Evolutionary conservation across 2,329 filamentous ascomycete species (phyloP), one percentile per base, ranked within the genome.

Genomic region (Diatrype stigma): DNA sequence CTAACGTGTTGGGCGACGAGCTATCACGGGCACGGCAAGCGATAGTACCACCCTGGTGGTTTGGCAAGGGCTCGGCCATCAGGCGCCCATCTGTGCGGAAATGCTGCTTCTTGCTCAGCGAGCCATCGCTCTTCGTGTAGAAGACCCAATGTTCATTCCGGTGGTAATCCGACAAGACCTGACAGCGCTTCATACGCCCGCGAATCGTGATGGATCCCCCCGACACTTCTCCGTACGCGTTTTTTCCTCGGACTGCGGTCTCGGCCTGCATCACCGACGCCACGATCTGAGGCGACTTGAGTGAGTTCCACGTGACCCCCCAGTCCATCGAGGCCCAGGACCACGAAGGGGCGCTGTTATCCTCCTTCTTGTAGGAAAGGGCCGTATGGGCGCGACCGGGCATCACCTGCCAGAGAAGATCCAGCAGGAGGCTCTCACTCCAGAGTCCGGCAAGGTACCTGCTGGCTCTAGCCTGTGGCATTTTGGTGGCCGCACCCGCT

Each of bases 361-460:
- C 45, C 44, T 54, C 50, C 34, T 50, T 51, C 32, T 44, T 51
- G 11, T 51, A 53, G 44, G 53, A 53, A 32, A 53, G 46, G 28
- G 47, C 48, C n/a, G 23, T 22, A 19, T 53, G 51, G 3, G 53
- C 49, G 16, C 55, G 45, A n/a, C 50, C 49, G 11, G 42, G 55
- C 49, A 57, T 57, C 17, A 52, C 45, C n/a, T 57, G 51, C 51
- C 53, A 54, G 17, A 52, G 47, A 3, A 53, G 42, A 30, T 57
- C 55, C 21, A 53, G 32, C 8, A 57, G 51, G 17, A 57, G 48
- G 12, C 47, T 51, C 37, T 55, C 55, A 42, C 51, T 55, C 55
- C 53, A 54, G 4, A 57, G 38, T 10, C 55, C 53, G 2, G 51
- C 53, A 12, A 57, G 53, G 30, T 53, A 57, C 34, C 17, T 34